phyloP scores from a whole-genome alignment of 768 basidiomycete species.

The Lentinula sp. region DNA sequence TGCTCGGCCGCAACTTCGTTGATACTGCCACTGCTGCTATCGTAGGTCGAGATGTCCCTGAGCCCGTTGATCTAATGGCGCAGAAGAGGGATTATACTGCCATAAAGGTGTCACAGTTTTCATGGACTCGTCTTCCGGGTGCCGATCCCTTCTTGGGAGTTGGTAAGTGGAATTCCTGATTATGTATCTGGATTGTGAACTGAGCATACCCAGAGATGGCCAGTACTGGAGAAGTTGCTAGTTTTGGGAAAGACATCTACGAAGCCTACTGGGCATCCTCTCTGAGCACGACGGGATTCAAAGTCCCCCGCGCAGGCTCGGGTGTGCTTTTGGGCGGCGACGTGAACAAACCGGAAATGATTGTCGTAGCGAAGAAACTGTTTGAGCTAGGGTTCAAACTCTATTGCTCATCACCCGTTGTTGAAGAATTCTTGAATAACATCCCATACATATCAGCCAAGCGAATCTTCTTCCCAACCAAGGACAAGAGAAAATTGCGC shows the following conservation, averaged over 20 bases:
- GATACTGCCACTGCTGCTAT: conserved; percentile 90
- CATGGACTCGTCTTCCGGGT: conserved; percentile 93
- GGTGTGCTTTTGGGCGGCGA: conserved; percentile 95
- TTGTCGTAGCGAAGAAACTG: conserved; percentile 70
- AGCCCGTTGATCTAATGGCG: conserved; percentile 88
- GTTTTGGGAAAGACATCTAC: conserved; percentile 88
- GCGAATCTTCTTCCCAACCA: conserved; percentile 93
- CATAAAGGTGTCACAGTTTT: conserved; percentile 98
- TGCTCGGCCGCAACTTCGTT: conserved; percentile 95
- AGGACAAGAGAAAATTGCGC: conserved; percentile 92
- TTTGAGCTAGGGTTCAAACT: conserved; percentile 91
- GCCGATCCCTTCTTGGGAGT: conserved; percentile 97
- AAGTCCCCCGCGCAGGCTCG: conserved; percentile 73
- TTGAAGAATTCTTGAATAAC: conserved; percentile 77
- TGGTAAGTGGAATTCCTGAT: conserved; percentile 42
- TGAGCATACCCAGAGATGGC: conserved; percentile 74
- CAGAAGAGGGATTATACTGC: conserved; percentile 85
- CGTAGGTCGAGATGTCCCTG: conserved; percentile 79
- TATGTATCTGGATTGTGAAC: neutral
- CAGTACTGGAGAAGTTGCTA: conserved; percentile 95
- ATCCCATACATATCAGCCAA: conserved; percentile 75
- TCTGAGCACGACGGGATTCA: conserved; percentile 95
- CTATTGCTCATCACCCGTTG: conserved; percentile 75
- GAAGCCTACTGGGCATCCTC: conserved; percentile 96
- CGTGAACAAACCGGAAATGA: conserved; percentile 81